A percentile compares a stretch with the other conserved stretches of the same genome.
Evolutionary conservation across 805 yeast species (phyloP).

Genomic region (Dipodascopsis uninucleata): DNA sequence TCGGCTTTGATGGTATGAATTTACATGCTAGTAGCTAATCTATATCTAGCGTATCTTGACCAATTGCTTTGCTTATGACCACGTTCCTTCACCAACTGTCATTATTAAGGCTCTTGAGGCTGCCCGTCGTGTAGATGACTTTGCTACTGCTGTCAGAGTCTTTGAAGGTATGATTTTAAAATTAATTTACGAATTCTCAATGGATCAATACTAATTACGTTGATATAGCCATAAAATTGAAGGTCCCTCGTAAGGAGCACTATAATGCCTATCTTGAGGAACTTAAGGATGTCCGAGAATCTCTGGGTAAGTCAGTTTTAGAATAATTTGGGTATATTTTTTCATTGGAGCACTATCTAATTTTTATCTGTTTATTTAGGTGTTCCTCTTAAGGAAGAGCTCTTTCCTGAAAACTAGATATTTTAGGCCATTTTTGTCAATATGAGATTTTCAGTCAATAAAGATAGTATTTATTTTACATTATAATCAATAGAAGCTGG

Average conservation of each 20-base stretch:
- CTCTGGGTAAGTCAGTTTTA: conserved; percentile 54
- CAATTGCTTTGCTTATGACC: conserved; percentile 97
- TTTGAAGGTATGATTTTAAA: conserved; percentile 65
- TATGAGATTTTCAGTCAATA: too few species aligned
- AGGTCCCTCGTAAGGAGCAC: conserved; percentile 91
- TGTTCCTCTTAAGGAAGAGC: conserved; percentile 85
- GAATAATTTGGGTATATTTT: not conserved
- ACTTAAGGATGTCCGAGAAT: conserved; percentile 84
- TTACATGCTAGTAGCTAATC: too few species aligned
- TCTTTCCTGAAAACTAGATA: conserved; percentile 46
- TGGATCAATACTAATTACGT: not conserved
- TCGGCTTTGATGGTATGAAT: conserved; percentile 11
- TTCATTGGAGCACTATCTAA: not conserved
- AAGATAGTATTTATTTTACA: too few species aligned
- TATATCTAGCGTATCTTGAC: conserved; percentile 77
- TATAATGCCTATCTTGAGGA: conserved; percentile 95
- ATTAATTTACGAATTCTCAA: not conserved
- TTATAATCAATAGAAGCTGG: too few species aligned
- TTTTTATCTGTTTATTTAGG: conserved; percentile 1
- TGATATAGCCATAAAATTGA: conserved; percentile 61
- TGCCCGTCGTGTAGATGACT: conserved; percentile 97
- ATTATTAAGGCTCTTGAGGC: conserved; percentile 95
- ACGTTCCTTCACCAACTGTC: conserved; percentile 97
- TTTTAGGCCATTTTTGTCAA: too few species aligned
- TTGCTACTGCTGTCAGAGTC: conserved; percentile 97